Evolutionary conservation across 2,329 filamentous ascomycete species (phyloP).

Genomic region (Dactylellina cionopaga): DNA sequence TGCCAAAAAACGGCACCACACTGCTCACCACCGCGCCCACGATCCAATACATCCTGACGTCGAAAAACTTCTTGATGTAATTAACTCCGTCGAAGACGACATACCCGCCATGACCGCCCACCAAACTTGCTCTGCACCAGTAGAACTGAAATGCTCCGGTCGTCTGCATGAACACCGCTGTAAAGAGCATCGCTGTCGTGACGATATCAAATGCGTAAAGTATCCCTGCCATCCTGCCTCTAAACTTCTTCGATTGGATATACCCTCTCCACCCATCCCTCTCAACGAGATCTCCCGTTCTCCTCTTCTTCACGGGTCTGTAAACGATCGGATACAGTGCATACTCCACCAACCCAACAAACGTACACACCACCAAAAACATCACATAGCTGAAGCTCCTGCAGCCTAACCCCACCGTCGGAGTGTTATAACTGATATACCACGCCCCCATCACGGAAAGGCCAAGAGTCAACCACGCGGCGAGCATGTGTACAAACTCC

Average conservation of each 20-base stretch:
- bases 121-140: conserved; percentile 61
- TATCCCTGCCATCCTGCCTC: conserved; percentile 54
- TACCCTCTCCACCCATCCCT: conserved; percentile 23
- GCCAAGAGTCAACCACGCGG: conserved; percentile 60
- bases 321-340: conserved; percentile 49
- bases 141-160: conserved; percentile 62
- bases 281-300: conserved; percentile 7
- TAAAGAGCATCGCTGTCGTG: conserved; percentile 61
- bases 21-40: conserved; percentile 52
- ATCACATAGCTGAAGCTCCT: conserved; percentile 63
- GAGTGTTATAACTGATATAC: conserved; percentile 62
- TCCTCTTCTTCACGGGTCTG: conserved; percentile 34
- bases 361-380: conserved; percentile 59
- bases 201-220: conserved; percentile 59
- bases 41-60: conserved; percentile 54
- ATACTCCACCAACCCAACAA: conserved; percentile 60
- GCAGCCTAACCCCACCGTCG: conserved; percentile 63
- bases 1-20: conserved; percentile 33
- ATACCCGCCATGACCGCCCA: conserved; percentile 62
- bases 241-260: conserved; percentile 13
- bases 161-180: conserved; percentile 62
- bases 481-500: conserved; percentile 62
- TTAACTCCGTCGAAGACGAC: conserved; percentile 56
- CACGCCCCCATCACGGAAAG: conserved; percentile 61
- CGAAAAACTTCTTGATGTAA: conserved; percentile 58